Evolutionary conservation across 2,329 filamentous ascomycete species (phyloP).

Genomic region (Pseudogymnoascus sp.): DNA sequence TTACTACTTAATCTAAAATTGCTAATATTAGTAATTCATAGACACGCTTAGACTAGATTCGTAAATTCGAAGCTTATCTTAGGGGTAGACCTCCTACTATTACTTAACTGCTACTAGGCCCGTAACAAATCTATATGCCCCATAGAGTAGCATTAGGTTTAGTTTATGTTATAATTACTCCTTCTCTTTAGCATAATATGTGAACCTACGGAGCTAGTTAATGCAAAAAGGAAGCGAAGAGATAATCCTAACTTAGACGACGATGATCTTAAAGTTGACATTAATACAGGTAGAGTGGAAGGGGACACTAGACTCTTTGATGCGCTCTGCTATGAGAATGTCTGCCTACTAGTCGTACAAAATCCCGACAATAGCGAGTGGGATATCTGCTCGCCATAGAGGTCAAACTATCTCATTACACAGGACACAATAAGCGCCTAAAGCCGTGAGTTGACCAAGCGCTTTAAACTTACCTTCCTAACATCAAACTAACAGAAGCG

Average conservation of each 20-base stretch:
- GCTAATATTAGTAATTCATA: not conserved
- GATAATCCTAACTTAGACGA: conserved; percentile 10
- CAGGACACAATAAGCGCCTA: conserved; percentile 16
- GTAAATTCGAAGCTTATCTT: too few relatives aligned
- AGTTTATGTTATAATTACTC: conserved; percentile 16
- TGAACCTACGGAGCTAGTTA: conserved; percentile 21
- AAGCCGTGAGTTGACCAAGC: conserved; percentile 17
- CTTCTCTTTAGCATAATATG: conserved; percentile 18
- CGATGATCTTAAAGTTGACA: not conserved
- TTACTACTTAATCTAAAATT: not conserved
- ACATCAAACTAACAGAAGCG: conserved; percentile 13
- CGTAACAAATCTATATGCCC: conserved; percentile 14
- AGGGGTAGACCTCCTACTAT: too few relatives aligned
- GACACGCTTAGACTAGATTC: not conserved
- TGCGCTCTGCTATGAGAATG: conserved; percentile 13
- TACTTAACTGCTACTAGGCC: not conserved
- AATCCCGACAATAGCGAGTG: not conserved
- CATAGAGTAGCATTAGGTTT: conserved; percentile 18
- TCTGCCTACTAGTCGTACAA: conserved; percentile 14
- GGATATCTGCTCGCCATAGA: conserved; percentile 2
- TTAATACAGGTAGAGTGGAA: not conserved
- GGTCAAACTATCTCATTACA: conserved; percentile 16
- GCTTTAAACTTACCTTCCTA: not conserved
- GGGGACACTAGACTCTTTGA: not conserved
- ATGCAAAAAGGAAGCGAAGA: conserved; percentile 17